phyloP scores from a whole-genome alignment of 306 rosid genomes.

The Rosa chinensis region DNA sequence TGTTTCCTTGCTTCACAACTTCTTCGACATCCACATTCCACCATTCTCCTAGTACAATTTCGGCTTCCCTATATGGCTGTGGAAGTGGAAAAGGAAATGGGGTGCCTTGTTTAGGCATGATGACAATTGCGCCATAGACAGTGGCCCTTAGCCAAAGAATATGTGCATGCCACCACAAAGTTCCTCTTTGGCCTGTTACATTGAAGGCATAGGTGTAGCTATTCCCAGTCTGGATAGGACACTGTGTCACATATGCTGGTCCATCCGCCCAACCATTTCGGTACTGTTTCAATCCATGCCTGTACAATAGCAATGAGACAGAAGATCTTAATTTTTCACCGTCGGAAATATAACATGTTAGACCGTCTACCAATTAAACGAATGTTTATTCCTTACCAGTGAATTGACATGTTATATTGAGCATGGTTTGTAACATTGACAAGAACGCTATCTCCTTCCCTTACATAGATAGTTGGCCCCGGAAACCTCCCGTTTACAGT shows the following conservation, averaged over 20 bases:
- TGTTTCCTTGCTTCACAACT: conserved; percentile 62
- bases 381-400: conserved; percentile 46
- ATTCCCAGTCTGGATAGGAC: conserved; percentile 64
- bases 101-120: conserved; percentile 69
- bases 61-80: conserved; percentile 60
- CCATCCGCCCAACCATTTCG: conserved; percentile 87
- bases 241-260: conserved; percentile 79
- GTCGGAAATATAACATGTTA: background rate
- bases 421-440: conserved; percentile 82
- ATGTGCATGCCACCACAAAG: conserved; percentile 92
- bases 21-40: conserved; percentile 79
- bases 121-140: conserved; percentile 80
- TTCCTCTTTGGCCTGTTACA: conserved; percentile 82
- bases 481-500: conserved; percentile 80
- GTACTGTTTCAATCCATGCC: conserved; percentile 83
- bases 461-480: conserved; percentile 69
- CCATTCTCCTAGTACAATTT: conserved; percentile 76
- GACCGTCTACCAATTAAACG: background rate
- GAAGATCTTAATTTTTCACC: background rate
- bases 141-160: conserved; percentile 86
- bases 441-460: conserved; percentile 73
- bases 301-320: conserved; percentile 12
- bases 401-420: conserved; percentile 73
- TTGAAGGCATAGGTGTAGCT: conserved; percentile 77
- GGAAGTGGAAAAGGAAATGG: conserved; percentile 74